Evolutionary conservation across 805 yeast genomes (phyloP).

Genomic region (Clavispora vitiphila): DNA sequence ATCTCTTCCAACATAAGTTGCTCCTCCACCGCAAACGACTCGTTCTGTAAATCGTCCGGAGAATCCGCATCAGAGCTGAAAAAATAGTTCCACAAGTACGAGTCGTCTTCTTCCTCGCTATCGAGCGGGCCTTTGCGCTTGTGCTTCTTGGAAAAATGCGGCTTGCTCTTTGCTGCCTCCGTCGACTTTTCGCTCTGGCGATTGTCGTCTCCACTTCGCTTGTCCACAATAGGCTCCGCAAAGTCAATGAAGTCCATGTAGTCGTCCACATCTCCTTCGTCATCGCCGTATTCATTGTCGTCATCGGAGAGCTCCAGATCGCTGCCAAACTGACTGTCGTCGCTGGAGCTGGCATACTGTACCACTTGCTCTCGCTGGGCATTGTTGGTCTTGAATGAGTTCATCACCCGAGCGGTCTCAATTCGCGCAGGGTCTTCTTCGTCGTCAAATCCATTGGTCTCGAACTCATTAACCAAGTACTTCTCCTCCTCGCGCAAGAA

Average conservation of each 20-base stretch:
- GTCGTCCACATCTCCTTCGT: conserved; percentile 33
- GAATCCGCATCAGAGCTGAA: conserved; percentile 43
- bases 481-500: conserved; percentile 41
- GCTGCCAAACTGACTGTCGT: conserved; percentile 30
- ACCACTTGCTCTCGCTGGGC: conserved; percentile 32
- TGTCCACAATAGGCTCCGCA: conserved; percentile 25
- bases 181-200: conserved; percentile 6
- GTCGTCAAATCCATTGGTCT: conserved; percentile 42
- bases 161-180: conserved; percentile 5
- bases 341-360: conserved; percentile 33
- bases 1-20: conserved; percentile 18
- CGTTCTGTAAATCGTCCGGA: conserved; percentile 20
- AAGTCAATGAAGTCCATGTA: conserved; percentile 37
- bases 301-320: conserved; percentile 22
- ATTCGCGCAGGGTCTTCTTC: conserved; percentile 28
- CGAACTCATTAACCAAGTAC: conserved; percentile 42
- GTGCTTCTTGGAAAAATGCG: conserved; percentile 9
- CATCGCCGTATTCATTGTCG: conserved; percentile 13
- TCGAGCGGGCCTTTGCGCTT: conserved; percentile 19
- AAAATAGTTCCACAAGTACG: conserved; percentile 71
- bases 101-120: conserved; percentile 56
- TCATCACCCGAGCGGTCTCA: conserved; percentile 13
- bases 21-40: conserved; percentile 18
- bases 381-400: conserved; percentile 10
- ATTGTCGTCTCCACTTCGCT: conserved; percentile 4